phyloP scores from a whole-genome alignment of 495 filamentous ascomycete species.

The Coniosporium apollinis region DNA sequence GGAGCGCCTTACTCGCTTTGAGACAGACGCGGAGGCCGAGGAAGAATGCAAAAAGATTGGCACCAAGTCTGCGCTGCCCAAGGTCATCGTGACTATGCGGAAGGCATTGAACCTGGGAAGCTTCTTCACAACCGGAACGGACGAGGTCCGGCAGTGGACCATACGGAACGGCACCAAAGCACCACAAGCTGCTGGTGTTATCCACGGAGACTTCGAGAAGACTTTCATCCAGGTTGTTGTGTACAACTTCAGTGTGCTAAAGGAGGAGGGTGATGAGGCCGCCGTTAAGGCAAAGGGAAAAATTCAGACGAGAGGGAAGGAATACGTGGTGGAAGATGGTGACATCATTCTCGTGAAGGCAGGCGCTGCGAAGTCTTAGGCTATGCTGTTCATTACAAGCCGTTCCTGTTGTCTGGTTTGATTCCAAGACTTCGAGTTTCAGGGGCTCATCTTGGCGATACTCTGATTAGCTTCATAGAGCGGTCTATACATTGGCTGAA shows the following conservation, averaged over 20 bases:
- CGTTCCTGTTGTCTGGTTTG: too few relatives aligned
- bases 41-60: constrained; percentile 82
- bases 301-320: constrained; percentile 97
- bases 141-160: constrained; percentile 98
- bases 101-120: constrained; percentile 72
- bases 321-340: constrained; percentile 71
- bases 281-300: constrained; percentile 87
- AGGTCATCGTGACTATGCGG: constrained; percentile 89
- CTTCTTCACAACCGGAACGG: constrained; percentile 95
- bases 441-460: too few relatives aligned
- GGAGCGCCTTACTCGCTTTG: constrained; percentile 70
- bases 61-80: constrained; percentile 79
- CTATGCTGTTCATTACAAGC: too few relatives aligned
- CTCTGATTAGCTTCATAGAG: too few relatives aligned
- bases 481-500: too few relatives aligned
- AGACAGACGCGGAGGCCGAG: constrained; percentile 54
- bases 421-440: too few relatives aligned
- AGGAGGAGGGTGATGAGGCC: constrained; percentile 75
- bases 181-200: constrained; percentile 91
- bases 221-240: constrained; percentile 96
- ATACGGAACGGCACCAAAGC: constrained; percentile 94
- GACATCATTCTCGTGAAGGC: constrained; percentile 84
- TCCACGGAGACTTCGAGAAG: constrained; percentile 98
- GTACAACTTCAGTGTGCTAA: constrained; percentile 66
- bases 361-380: constrained; percentile 72